Conservation (phyloP, 495 filamentous ascomycete genomes). For the Penicillium silybi region DNA sequence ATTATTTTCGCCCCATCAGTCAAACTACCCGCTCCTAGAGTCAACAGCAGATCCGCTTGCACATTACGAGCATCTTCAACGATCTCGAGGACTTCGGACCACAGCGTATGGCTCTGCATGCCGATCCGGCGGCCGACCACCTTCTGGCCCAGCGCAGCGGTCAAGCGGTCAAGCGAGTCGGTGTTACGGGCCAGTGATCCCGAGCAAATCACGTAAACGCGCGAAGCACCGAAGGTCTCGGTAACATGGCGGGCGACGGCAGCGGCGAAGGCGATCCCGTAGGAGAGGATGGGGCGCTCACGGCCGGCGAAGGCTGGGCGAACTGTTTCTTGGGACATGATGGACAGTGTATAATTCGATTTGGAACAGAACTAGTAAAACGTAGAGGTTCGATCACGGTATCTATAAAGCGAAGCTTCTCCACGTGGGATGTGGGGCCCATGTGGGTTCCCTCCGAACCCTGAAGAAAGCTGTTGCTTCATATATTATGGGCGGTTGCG, state of each 20-base stretch:
- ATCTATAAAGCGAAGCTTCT: conserved; percentile 9
- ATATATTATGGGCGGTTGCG: no score
- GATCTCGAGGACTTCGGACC: conserved; percentile 56
- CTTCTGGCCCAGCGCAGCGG: conserved; percentile 38
- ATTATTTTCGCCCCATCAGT: conserved; percentile 61
- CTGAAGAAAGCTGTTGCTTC: no score
- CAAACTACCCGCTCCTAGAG: conserved; percentile 57
- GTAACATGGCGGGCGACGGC: conserved; percentile 47
- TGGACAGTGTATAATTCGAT: not conserved
- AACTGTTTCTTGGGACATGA: conserved; percentile 33
- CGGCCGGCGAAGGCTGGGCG: conserved; percentile 36
- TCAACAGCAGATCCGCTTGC: conserved; percentile 54
- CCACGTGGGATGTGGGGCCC: conserved; percentile 18
- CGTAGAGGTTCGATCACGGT: not conserved
- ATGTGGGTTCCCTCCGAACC: conserved; percentile 4
- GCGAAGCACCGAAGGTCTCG: conserved; percentile 48
- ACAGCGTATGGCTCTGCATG: conserved; percentile 57
- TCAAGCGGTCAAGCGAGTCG: conserved; percentile 41
- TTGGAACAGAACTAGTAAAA: not conserved
- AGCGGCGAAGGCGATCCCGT: conserved; percentile 49
- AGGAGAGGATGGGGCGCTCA: conserved; percentile 41
- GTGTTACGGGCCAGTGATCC: conserved; percentile 55
- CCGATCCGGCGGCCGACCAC: conserved; percentile 52
- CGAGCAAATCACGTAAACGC: conserved; percentile 59
- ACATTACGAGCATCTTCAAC: conserved; percentile 42